Evolutionary conservation across 805 yeast genomes (phyloP).

Genomic region (Candida tammaniensis): DNA sequence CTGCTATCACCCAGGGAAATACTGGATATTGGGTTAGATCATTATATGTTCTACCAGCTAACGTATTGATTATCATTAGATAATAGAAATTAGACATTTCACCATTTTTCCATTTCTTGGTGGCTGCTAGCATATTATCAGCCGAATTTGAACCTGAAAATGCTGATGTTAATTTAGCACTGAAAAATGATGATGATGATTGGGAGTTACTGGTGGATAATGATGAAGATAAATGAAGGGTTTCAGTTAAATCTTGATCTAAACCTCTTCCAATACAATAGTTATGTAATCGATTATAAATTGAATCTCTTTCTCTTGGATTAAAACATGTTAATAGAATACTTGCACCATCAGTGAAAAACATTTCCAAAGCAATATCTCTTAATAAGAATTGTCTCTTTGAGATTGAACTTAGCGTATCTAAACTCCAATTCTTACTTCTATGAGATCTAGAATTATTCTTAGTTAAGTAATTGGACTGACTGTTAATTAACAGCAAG

Average conservation of each 20-base stretch:
- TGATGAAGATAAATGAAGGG: constrained; percentile 48
- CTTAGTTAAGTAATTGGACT: constrained; percentile 26
- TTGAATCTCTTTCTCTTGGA: constrained; percentile 51
- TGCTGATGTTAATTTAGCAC: constrained; percentile 31
- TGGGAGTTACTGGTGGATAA: constrained; percentile 36
- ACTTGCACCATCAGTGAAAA: constrained; percentile 71
- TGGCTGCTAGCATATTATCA: constrained; percentile 41
- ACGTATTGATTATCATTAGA: constrained; percentile 71
- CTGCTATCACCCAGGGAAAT: constrained; percentile 89
- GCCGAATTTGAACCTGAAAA: constrained; percentile 31
- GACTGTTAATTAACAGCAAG: constrained; percentile 59
- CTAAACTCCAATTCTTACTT: constrained; percentile 59
- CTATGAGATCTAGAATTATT: constrained; percentile 35
- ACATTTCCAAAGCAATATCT: constrained; percentile 78
- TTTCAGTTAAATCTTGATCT: constrained; percentile 54
- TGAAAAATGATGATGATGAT: constrained; percentile 26
- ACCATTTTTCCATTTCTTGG: constrained; percentile 73
- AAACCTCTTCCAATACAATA: constrained; percentile 48
- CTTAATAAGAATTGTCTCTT: constrained; percentile 74
- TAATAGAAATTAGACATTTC: constrained; percentile 82
- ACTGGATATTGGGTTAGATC: constrained; percentile 89
- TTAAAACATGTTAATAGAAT: constrained; percentile 63
- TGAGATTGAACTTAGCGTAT: constrained; percentile 59
- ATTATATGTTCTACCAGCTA: constrained; percentile 87
- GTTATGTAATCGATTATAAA: constrained; percentile 48